phyloP scores from a whole-genome alignment of 768 basidiomycete species.

The Leccinum subgranulosum region DNA sequence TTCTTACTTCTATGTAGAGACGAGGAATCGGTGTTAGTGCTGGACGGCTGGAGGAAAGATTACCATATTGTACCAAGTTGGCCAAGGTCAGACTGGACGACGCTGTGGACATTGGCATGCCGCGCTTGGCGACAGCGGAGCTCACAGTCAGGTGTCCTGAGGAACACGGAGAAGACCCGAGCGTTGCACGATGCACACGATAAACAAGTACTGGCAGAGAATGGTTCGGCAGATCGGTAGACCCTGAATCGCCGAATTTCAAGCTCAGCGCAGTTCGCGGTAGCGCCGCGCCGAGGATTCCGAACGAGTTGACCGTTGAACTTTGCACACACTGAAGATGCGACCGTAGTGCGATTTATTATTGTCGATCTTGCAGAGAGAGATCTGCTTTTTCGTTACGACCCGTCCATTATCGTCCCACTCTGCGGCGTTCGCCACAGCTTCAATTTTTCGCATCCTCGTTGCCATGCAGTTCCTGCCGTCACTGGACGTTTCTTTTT shows the following conservation, averaged over 20 bases:
- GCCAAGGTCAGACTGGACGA: neutral
- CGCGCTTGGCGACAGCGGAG: neutral
- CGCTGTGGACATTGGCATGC: neutral
- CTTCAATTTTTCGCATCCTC: conserved; percentile 8
- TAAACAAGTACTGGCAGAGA: too few species aligned
- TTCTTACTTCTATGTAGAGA: neutral
- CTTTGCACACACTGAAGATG: too few species aligned
- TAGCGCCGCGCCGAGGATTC: conserved; percentile 19
- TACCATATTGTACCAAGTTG: neutral
- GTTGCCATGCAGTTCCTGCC: conserved; percentile 22
- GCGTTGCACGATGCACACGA: too few species aligned
- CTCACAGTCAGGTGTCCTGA: too few species aligned
- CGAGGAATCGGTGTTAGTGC: neutral
- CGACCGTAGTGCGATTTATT: neutral
- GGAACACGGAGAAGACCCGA: too few species aligned
- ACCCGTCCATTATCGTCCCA: conserved; percentile 9
- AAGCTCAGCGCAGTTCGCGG: conserved; percentile 12
- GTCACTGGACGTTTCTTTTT: conserved; percentile 21
- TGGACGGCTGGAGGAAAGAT: neutral
- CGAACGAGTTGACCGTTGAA: conserved; percentile 14
- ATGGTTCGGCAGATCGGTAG: neutral
- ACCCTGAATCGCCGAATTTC: conserved; percentile 13
- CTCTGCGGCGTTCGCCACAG: conserved; percentile 26
- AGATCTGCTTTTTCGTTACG: conserved; percentile 12
- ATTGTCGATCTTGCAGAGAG: conserved; percentile 5